phyloP scores from a whole-genome alignment of 2,329 filamentous ascomycete species.

The Stemphylium lycopersici region DNA sequence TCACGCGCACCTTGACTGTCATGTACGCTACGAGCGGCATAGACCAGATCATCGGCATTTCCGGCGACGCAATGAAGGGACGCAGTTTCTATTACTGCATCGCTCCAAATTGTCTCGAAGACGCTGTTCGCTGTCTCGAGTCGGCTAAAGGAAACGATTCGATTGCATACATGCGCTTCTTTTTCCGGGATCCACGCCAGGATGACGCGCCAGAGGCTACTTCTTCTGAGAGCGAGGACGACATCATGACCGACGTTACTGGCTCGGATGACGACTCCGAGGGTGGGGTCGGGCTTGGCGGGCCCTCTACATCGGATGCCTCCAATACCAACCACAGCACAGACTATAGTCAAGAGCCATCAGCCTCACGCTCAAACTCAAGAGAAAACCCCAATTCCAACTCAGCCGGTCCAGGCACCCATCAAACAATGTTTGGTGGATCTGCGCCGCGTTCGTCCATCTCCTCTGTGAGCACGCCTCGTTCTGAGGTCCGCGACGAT shows the following conservation, averaged over 20 bases:
- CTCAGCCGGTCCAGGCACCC: conserved; percentile 38
- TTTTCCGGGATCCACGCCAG: conserved; percentile 75
- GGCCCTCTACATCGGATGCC: conserved; percentile 18
- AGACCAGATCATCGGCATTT: conserved; percentile 74
- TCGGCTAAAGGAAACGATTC: conserved; percentile 89
- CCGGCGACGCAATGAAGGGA: conserved; percentile 70
- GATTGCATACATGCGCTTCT: conserved; percentile 86
- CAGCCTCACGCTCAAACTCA: conserved; percentile 52
- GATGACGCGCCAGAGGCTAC: conserved; percentile 46
- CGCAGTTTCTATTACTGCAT: conserved; percentile 90
- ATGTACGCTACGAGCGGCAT: conserved; percentile 87
- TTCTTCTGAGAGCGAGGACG: conserved; percentile 56
- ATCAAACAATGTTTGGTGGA: conserved; percentile 37
- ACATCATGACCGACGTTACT: conserved; percentile 56
- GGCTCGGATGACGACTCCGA: conserved; percentile 57
- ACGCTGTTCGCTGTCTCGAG: conserved; percentile 80
- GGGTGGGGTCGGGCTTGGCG: conserved; percentile 53
- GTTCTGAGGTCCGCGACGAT: conserved; percentile 35
- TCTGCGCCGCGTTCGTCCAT: conserved; percentile 30
- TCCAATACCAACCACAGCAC: conserved; percentile 24
- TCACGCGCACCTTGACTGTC: conserved; percentile 79
- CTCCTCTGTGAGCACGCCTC: conserved; percentile 38
- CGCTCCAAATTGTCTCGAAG: conserved; percentile 74
- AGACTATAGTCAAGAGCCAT: conserved; percentile 25
- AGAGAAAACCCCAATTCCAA: conserved; percentile 51